Conservation (phyloP, 305 asterid species). For the Salvia sclarea region DNA sequence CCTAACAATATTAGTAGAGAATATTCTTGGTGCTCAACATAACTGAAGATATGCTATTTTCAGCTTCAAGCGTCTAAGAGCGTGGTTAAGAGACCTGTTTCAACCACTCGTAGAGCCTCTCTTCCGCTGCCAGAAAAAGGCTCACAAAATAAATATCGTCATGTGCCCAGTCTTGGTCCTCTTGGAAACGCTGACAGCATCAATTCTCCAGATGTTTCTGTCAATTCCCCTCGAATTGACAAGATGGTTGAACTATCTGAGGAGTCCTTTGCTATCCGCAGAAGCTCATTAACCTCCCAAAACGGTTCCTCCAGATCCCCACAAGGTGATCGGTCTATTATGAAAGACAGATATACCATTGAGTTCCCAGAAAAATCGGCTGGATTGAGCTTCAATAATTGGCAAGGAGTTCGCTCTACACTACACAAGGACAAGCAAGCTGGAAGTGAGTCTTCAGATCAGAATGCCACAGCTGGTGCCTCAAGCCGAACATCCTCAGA, state of each 20-base stretch:
- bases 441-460: slow-evolving; percentile 72
- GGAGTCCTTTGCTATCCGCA: slow-evolving; percentile 48
- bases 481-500: slow-evolving; percentile 89
- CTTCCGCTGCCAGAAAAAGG: slow-evolving; percentile 59
- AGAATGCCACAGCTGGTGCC: slow-evolving; percentile 90
- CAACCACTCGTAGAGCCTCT: slow-evolving; percentile 69
- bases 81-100: slow-evolving; percentile 53
- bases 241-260: slow-evolving; percentile 80
- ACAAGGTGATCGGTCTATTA: slow-evolving; percentile 62
- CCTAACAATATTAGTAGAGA: slow-evolving; percentile 8
- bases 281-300: slow-evolving; percentile 54
- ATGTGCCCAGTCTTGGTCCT: slow-evolving; percentile 43
- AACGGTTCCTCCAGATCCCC: slow-evolving; percentile 71
- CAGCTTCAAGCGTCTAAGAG: slow-evolving; percentile 63
- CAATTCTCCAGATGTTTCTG: slow-evolving; percentile 73
- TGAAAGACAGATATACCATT: slow-evolving; percentile 74
- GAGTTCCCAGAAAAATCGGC: slow-evolving; percentile 59
- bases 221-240: slow-evolving; percentile 78
- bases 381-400: slow-evolving; percentile 50
- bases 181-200: slow-evolving; percentile 43
- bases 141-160: slow-evolving; percentile 39
- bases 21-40: slow-evolving; percentile 16
- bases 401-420: slow-evolving; percentile 56
- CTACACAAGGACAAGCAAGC: slow-evolving; percentile 44
- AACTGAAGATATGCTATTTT: slow-evolving; percentile 28